Evolutionary conservation across 2,329 filamentous ascomycete species (phyloP).

Genomic region (Pseudogymnoascus sp.): DNA sequence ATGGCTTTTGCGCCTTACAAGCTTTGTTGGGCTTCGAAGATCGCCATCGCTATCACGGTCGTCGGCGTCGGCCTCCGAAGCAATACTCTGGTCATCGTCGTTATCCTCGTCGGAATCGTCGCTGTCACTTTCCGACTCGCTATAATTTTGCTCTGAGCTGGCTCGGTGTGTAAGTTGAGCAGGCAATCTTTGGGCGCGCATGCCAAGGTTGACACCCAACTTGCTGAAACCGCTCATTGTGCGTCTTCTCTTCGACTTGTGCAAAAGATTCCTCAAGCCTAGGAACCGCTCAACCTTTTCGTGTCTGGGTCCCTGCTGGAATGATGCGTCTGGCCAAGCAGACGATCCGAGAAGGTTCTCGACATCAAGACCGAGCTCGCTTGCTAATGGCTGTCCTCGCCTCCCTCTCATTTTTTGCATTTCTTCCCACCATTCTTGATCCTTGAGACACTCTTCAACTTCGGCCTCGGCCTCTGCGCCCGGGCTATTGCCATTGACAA

Average conservation of each 20-base stretch:
- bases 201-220: conserved; percentile 61
- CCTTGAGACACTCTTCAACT: conserved; percentile 58
- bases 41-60: conserved; percentile 24
- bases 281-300: conserved; percentile 39
- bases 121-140: conserved; percentile 30
- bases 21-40: conserved; percentile 12
- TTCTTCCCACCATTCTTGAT: conserved; percentile 78
- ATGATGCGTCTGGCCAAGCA: conserved; percentile 44
- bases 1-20: conserved; percentile 33
- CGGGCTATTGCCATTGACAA: conserved; percentile 61
- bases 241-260: conserved; percentile 40
- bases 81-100: conserved; percentile 31
- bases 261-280: conserved; percentile 54
- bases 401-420: conserved; percentile 48
- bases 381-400: conserved; percentile 21
- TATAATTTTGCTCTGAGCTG: conserved; percentile 38
- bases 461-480: conserved; percentile 48
- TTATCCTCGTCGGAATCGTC: conserved; percentile 30
- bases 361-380: conserved; percentile 37
- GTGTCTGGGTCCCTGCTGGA: conserved; percentile 40
- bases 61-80: conserved; percentile 36
- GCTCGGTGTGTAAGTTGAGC: conserved; percentile 27
- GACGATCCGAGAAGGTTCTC: conserved; percentile 34
- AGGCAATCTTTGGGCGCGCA: conserved; percentile 65
- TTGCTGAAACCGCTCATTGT: conserved; percentile 30